Base-by-base conservation (phyloP, 805 yeast genomes). In the Saturnispora gosingensis region DNA sequence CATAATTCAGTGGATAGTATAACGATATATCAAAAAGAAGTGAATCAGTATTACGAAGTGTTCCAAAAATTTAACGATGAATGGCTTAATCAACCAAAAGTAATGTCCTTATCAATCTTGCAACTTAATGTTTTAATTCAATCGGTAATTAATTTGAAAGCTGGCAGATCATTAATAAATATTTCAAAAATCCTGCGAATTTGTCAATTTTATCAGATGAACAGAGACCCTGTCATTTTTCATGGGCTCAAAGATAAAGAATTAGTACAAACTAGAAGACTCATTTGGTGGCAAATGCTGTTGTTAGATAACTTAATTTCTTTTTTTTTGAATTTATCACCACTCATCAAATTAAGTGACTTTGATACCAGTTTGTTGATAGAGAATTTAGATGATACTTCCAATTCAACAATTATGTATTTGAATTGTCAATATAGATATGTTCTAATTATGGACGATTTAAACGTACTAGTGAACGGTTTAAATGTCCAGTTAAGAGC, bases 271-370 rank as follows among this genome's bases (percentile, higher is more conserved):
- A 68, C 73, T 46, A 69, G 82, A 61, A 69, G 85, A 60, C 60
- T 79, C 49, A 61, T 81, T n/a, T 81, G 85, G 85, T 81, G 85
- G 85, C 81, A 79, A 38, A 76, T 81, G 7, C 79, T 80, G 54
- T 77, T 78, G 27, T 63, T 81, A 54, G 87, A 81, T 61, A 78
- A 51, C 61, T 78, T 62, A 9, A 58, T 62, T n/a, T 61, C 66
- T 3, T 58, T 54, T 20, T 61, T 58, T 16, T 51, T 61, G 16
- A 55, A 59, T 38, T 46, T 62, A 25, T 49, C 62, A 3, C 63
- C 66, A 15, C 54, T 54, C 3, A 60, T 62, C 15, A 59, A 54
- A 42, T 36, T 60, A 11, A 42, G 51, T 32, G 64, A 61, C 40
- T 62, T 62, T 54, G 66, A 62, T 48, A 60, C 65, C 13, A 56